Evolutionary conservation across 176 grass and related monocot species (phyloP).

Genomic region (Musa troglodytarum): DNA sequence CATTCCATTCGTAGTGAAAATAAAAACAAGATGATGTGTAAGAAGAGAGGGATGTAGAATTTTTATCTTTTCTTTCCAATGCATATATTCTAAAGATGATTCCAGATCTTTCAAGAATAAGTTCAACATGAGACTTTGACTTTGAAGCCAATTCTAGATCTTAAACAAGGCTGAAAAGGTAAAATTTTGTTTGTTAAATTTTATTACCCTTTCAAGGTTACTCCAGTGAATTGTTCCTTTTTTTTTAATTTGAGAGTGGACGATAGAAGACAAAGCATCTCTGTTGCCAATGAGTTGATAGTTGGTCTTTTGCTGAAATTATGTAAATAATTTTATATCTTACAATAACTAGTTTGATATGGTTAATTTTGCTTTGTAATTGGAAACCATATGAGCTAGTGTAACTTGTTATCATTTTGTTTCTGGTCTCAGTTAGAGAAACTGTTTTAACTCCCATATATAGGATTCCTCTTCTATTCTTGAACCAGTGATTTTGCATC

Average conservation of each 20-base stretch:
- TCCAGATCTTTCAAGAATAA: neutral
- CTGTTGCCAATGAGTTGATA: too few relatives aligned
- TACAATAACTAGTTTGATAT: neutral
- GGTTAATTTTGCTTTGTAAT: neutral
- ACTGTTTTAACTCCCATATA: neutral
- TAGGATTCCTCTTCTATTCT: neutral
- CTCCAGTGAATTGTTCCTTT: neutral
- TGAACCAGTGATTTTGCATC: neutral
- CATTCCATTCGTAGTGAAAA: too few relatives aligned
- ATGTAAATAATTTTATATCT: neutral
- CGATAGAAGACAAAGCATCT: neutral
- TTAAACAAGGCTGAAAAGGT: neutral
- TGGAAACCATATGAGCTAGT: neutral
- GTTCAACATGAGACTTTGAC: neutral
- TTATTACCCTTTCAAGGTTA: neutral
- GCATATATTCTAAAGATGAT: neutral
- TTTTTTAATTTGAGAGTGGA: neutral
- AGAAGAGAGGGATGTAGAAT: neutral
- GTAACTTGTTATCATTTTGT: neutral
- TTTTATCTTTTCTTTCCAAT: neutral
- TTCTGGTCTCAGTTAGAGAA: neutral
- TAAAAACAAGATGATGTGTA: neutral
- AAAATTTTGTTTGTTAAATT: too few relatives aligned
- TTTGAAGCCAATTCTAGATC: neutral
- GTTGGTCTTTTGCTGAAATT: too few relatives aligned